Conservation (phyloP, 2,329 filamentous ascomycete genomes). For the Zymoseptoria ardabiliae region DNA sequence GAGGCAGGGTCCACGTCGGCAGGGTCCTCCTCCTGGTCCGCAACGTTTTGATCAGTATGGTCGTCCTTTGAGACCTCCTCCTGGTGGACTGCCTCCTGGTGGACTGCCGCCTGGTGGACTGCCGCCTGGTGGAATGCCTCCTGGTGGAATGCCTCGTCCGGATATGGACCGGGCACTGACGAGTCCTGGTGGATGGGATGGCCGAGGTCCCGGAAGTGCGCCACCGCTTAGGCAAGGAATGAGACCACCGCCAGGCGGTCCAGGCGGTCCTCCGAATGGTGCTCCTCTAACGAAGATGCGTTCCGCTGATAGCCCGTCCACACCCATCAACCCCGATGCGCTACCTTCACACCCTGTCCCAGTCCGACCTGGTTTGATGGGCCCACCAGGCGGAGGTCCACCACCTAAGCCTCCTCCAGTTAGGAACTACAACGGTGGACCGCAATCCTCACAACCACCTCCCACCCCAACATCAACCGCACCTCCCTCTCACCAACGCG, state of each 20-base stretch:
- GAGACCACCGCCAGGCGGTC: constrained; percentile 10
- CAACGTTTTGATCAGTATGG: constrained; percentile 12
- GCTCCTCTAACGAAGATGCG: constrained; percentile 23
- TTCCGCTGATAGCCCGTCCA: constrained; percentile 10
- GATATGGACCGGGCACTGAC: constrained; percentile 14
- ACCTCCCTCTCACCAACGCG: constrained; percentile 22
- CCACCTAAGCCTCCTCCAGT: constrained; percentile 44
- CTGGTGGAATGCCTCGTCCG: constrained; percentile 11
- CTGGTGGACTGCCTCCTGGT: constrained; percentile 4
- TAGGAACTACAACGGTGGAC: constrained; percentile 42
- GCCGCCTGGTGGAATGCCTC: constrained; percentile 7
- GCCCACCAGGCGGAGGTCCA: constrained; percentile 23
- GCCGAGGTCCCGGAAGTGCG: constrained; percentile 14
- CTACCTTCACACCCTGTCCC: constrained; percentile 50
- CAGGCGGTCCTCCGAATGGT: constrained; percentile 19
- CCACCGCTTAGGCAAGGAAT: constrained; percentile 4
- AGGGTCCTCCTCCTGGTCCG: constrained; percentile 18
- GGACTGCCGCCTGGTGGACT: constrained; percentile 4
- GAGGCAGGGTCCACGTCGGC: constrained; percentile 20
- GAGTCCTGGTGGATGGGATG: constrained; percentile 22
- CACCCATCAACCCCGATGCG: constrained; percentile 44
- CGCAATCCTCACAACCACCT: constrained; percentile 24
- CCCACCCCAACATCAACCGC: constrained; percentile 17
- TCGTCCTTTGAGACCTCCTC: constrained; percentile 3
- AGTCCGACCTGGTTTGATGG: constrained; percentile 43